Evolutionary conservation across 139 green algal genomes (phyloP).

Genomic region (Tetratostichococcus sp.): DNA sequence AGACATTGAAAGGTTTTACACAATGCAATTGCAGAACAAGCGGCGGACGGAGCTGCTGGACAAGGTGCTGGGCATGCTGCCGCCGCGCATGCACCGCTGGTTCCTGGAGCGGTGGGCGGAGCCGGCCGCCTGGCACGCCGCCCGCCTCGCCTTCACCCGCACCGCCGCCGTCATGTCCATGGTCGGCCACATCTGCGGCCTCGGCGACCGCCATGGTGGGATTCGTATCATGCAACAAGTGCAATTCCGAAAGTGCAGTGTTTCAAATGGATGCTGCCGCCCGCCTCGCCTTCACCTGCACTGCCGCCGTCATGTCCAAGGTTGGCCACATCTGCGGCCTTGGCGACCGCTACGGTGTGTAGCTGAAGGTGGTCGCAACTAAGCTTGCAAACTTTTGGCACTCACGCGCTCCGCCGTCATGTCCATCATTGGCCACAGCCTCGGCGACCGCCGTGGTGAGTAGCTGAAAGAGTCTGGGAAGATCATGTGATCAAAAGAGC

Average conservation of each 20-base stretch:
- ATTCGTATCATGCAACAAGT: too few species aligned
- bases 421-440: too few species aligned
- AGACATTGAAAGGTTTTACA: too few species aligned
- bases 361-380: too few species aligned
- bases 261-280: too few species aligned
- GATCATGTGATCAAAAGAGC: too few species aligned
- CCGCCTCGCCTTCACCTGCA: constrained; percentile 74
- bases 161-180: constrained; percentile 70
- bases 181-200: constrained; percentile 65
- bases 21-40: constrained; percentile 16
- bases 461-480: too few species aligned
- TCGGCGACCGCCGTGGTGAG: too few species aligned
- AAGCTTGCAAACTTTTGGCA: too few species aligned
- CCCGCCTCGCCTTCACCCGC: constrained; percentile 71
- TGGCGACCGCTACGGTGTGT: constrained; percentile 78
- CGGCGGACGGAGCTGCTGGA: constrained; percentile 42
- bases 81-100: constrained; percentile 83
- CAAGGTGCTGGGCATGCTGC: constrained; percentile 65
- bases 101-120: constrained; percentile 72
- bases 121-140: constrained; percentile 78
- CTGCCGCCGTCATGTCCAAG: constrained; percentile 63
- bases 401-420: too few species aligned
- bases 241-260: too few species aligned
- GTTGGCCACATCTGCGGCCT: constrained; percentile 71
- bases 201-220: constrained; percentile 80